Conservation (phyloP, 345 rosid species). For the Anastatica hierochuntica region DNA sequence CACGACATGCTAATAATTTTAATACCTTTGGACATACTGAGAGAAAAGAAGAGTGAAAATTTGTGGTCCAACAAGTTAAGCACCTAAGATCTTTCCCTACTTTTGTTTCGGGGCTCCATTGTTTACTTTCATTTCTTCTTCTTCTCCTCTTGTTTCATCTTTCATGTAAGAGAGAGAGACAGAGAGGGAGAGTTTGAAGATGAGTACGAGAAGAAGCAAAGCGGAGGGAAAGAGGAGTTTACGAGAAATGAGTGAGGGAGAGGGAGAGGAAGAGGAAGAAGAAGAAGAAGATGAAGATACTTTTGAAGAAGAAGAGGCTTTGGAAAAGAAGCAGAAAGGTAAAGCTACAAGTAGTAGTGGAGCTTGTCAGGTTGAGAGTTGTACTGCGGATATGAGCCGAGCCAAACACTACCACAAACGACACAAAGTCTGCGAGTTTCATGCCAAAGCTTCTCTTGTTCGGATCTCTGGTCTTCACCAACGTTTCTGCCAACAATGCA, state of each 20-base stretch:
- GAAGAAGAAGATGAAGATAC: conserved; percentile 5
- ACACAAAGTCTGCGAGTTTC: conserved; percentile 83
- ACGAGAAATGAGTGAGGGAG: conserved; percentile 51
- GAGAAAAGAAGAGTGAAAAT: conserved; percentile 3
- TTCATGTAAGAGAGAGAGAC: conserved; percentile 15
- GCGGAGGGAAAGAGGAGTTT: conserved; percentile 57
- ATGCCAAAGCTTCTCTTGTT: conserved; percentile 63
- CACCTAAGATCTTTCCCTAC: conserved; percentile 26
- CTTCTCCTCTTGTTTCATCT: conserved; percentile 13
- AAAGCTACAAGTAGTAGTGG: conserved; percentile 22
- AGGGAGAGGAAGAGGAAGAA: conserved; percentile 38
- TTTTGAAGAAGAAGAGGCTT: conserved; percentile 26
- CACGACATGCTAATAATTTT: neutral
- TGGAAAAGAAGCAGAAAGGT: conserved; percentile 43
- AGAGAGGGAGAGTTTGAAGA: conserved; percentile 1
- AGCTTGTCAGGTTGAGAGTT: conserved; percentile 62
- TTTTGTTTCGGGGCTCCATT: conserved; percentile 12
- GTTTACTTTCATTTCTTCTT: conserved; percentile 13
- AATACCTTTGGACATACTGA: neutral
- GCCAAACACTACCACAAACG: conserved; percentile 75
- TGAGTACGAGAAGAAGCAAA: conserved; percentile 42
- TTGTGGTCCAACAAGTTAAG: conserved; percentile 25
- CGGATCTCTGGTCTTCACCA: conserved; percentile 48
- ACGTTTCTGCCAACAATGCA: conserved; percentile 99
- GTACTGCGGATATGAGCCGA: conserved; percentile 45